These are phyloP conservation scores for Candida silvicultrix DNA, from an alignment of 805 yeast species.

Conservation along the genomic window DNA sequence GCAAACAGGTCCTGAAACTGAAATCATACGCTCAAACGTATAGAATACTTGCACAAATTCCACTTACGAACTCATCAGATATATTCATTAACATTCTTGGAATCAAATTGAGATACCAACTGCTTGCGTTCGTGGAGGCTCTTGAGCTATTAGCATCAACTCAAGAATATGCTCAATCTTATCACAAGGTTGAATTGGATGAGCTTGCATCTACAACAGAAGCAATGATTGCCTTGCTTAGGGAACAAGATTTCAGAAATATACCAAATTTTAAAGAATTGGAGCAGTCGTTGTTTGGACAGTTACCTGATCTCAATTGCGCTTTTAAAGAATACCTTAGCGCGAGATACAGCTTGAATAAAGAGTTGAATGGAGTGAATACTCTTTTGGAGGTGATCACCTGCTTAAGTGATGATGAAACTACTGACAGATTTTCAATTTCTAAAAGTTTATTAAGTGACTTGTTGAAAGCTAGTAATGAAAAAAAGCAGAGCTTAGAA, in stretches of 20 bases:
- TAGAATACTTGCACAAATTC: background rate
- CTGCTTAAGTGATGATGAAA: conserved; percentile 4
- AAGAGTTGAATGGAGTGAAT: background rate
- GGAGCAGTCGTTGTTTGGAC: background rate
- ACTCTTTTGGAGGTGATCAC: background rate
- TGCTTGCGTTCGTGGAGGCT: background rate
- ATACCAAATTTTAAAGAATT: conserved; percentile 1
- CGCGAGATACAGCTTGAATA: background rate
- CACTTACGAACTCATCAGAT: background rate
- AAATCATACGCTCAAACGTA: background rate
- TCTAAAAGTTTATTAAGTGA: background rate
- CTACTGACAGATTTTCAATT: background rate
- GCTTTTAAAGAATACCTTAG: background rate
- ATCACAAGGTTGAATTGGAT: background rate
- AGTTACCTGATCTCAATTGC: background rate
- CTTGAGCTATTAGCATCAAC: background rate
- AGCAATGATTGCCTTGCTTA: conserved; percentile 1
- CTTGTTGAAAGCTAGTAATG: background rate
- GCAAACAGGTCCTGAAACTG: background rate
- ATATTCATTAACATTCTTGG: background rate
- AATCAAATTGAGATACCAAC: background rate
- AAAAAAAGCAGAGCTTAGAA: background rate
- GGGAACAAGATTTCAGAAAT: conserved; percentile 8
- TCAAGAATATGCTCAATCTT: background rate
- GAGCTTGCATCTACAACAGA: background rate